A percentile compares a stretch with the other conserved stretches of the same genome.
These are phyloP conservation scores for Discostella stelligera DNA, from an alignment of 352 stramenopile genomes.

Conservation along the genomic window DNA sequence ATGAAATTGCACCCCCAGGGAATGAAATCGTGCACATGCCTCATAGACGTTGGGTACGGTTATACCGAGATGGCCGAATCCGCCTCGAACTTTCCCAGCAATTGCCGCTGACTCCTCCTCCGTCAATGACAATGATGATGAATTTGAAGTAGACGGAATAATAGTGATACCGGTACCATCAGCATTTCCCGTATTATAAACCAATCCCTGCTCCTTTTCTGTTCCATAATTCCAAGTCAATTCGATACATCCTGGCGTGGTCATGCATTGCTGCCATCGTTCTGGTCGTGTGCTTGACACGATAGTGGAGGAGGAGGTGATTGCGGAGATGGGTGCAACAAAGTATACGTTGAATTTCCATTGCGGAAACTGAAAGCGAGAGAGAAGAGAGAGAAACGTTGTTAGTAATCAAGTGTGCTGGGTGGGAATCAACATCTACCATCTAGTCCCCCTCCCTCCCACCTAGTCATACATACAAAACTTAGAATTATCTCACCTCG, in stretches of 20 bases:
- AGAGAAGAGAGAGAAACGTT: slow-evolving; percentile 7
- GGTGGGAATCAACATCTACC: no score
- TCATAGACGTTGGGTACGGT: slow-evolving; percentile 84
- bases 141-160: no score
- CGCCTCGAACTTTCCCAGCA: slow-evolving; percentile 63
- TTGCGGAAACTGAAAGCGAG: slow-evolving; percentile 49
- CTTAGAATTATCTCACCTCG: slow-evolving; percentile 41
- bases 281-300: slow-evolving; percentile 21
- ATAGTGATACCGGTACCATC: slow-evolving; percentile 33
- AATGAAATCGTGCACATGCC: slow-evolving; percentile 77
- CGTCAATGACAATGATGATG: no score
- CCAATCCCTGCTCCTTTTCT: slow-evolving; percentile 72
- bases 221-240: slow-evolving; percentile 87
- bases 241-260: slow-evolving; percentile 74
- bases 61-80: slow-evolving; percentile 84
- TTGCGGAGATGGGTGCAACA: slow-evolving; percentile 58
- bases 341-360: slow-evolving; percentile 72
- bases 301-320: slow-evolving; percentile 35
- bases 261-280: slow-evolving; percentile 61
- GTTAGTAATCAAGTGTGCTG: neutral
- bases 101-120: slow-evolving; percentile 1
- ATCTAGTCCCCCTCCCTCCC: no score
- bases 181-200: slow-evolving; percentile 83
- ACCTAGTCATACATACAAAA: slow-evolving; percentile 61
- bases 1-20: slow-evolving; percentile 81